These are phyloP conservation scores for Linnemannia hyalina DNA, from an alignment of 192 early-diverging fungal genomes.

Conservation along the genomic window DNA sequence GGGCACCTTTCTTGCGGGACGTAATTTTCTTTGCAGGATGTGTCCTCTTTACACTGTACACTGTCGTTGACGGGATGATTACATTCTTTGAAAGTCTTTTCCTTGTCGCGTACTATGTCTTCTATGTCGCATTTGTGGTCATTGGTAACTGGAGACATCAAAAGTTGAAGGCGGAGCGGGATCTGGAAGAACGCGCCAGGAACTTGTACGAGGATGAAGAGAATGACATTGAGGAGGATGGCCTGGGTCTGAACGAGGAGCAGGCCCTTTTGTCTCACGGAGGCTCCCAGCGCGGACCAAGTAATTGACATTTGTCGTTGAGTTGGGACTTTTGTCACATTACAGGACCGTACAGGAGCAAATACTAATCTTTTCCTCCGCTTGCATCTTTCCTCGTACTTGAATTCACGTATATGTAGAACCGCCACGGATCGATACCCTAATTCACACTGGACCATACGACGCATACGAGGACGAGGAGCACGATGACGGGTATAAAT, in stretches of 20 bases:
- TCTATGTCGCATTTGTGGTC: conserved; percentile 74
- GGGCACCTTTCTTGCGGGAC: conserved; percentile 84
- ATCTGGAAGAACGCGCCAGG: conserved; percentile 61
- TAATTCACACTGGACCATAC: conserved; percentile 25
- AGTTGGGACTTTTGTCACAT: background rate
- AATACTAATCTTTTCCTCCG: too few species aligned
- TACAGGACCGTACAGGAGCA: background rate
- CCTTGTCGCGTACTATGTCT: conserved; percentile 69
- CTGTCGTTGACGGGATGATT: conserved; percentile 70
- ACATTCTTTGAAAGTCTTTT: conserved; percentile 66
- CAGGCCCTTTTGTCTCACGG: conserved; percentile 9
- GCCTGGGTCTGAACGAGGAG: conserved; percentile 18
- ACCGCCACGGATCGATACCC: conserved; percentile 29
- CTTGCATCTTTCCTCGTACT: background rate
- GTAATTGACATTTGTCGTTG: background rate
- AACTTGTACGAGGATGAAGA: conserved; percentile 57
- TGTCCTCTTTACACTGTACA: conserved; percentile 64
- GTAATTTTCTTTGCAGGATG: conserved; percentile 80
- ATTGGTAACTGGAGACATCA: conserved; percentile 66
- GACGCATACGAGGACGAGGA: conserved; percentile 51
- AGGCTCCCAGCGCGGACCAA: background rate
- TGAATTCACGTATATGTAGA: background rate
- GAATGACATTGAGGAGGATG: conserved; percentile 8
- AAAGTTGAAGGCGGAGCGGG: conserved; percentile 49
- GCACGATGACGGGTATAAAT: conserved; percentile 55